Evolutionary conservation across 192 early-diverging fungal genomes (phyloP).

Genomic region (Lobosporangium transversale): DNA sequence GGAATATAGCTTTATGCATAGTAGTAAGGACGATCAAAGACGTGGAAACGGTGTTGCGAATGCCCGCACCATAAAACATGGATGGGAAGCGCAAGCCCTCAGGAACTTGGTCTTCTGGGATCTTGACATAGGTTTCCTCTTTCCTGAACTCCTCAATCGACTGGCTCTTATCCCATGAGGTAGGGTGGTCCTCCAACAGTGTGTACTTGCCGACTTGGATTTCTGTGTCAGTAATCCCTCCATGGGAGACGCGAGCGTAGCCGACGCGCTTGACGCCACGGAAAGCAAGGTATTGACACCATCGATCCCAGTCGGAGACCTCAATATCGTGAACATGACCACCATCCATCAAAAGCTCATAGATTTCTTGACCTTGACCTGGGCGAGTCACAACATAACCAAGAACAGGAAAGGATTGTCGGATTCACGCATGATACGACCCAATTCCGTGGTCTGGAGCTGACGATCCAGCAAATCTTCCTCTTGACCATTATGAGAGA

Average conservation of each 20-base stretch:
- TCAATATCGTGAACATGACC: constrained; percentile 83
- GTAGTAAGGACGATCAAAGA: constrained; percentile 81
- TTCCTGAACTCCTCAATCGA: constrained; percentile 51
- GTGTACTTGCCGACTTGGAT: constrained; percentile 83
- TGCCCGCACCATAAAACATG: constrained; percentile 73
- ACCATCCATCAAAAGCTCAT: constrained; percentile 70
- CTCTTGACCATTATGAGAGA: constrained; percentile 86
- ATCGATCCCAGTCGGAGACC: constrained; percentile 77
- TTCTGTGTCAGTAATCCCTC: constrained; percentile 86
- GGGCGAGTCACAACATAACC: constrained; percentile 86
- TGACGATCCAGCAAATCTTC: constrained; percentile 78
- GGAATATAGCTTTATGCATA: too few species aligned
- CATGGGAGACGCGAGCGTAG: constrained; percentile 82
- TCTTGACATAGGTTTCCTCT: constrained; percentile 66
- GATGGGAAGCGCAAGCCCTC: constrained; percentile 69
- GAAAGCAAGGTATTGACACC: constrained; percentile 87
- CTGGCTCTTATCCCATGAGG: constrained; percentile 29
- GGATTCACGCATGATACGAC: constrained; percentile 79
- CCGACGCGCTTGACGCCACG: constrained; percentile 77
- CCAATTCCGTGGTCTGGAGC: constrained; percentile 82
- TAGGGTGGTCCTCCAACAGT: constrained; percentile 59
- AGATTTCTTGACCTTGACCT: constrained; percentile 62
- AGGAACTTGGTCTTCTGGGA: constrained; percentile 64
- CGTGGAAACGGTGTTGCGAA: constrained; percentile 83
- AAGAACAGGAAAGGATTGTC: constrained; percentile 81